Base-by-base conservation (phyloP, 257 asterid species). In the Penstemon barbatus region DNA sequence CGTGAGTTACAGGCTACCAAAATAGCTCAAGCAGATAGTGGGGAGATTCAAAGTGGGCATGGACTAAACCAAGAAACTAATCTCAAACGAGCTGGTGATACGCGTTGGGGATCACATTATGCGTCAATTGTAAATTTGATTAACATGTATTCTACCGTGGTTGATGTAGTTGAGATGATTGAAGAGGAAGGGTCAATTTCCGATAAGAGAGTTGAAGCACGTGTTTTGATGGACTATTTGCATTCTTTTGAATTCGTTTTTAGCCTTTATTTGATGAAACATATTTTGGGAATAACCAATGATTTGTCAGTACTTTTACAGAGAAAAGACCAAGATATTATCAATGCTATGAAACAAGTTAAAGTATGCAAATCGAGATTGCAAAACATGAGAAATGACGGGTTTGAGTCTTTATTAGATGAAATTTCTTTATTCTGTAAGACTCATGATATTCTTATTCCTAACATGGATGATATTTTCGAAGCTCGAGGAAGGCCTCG, bases 81-180 rank as follows among this genome's bases (percentile, higher is more conserved):
- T 45, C 13, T 57, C 5, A 48, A 69, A 57, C 8, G 48, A 25
- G 48, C 57, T 4, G 46, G 66, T 7, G 46, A 48, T 13, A 69
- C 74, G 19, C 48, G 38, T 18, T 57, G 73, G 73, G 49, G 60
- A 2, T 69, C 41, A 8, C 25, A 48, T 64, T 48, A 64, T 46
- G 59, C 7, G 4, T 8, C 58, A 8, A 8, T 64, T 9, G 19
- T 49, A 46, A 64, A n/a, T 25, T 49, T 48, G 39, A 19, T 39
- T 11, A 52, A 64, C 8, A 48, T 64, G 25, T 64, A 18, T 51
- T 64, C 58, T 3, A 10, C 5, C 3, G 57, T 52, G 7, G 57
- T 52, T 52, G 57, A 57, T 15, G 62, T 57, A n/a, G 13, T 25
- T 57, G 42, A 57, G 39, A 57, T 57, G 36, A 37, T 57, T 36